A percentile compares a stretch with the other conserved stretches of the same genome.
phyloP scores from a whole-genome alignment of 768 basidiomycete genomes.

The Amanita rubescens region DNA sequence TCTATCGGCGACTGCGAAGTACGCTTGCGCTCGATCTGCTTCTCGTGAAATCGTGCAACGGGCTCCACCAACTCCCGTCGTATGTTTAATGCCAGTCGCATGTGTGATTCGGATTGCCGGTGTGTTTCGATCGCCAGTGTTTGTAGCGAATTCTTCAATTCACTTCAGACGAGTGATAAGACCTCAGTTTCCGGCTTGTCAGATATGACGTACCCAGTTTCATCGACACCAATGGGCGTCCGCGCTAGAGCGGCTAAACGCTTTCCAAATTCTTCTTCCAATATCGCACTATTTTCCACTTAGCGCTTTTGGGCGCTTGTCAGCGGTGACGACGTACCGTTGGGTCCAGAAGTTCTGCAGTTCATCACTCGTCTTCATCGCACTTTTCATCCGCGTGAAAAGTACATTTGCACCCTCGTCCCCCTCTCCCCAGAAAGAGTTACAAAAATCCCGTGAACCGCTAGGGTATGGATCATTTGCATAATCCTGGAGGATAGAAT shows the following conservation, averaged over 20 bases:
- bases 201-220: slow-evolving; percentile 68
- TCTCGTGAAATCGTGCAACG: slow-evolving; percentile 66
- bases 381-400: slow-evolving; percentile 81
- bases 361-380: slow-evolving; percentile 82
- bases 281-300: slow-evolving; percentile 44
- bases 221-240: slow-evolving; percentile 70
- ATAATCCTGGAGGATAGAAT: slow-evolving; percentile 43
- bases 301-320: not conserved
- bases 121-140: slow-evolving; percentile 79
- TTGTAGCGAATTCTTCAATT: slow-evolving; percentile 74
- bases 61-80: slow-evolving; percentile 36
- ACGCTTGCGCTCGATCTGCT: slow-evolving; percentile 85
- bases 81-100: slow-evolving; percentile 65
- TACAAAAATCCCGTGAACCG: slow-evolving; percentile 71
- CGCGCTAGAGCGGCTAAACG: slow-evolving; percentile 75
- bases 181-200: not conserved
- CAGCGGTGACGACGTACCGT: slow-evolving; percentile 41
- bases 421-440: slow-evolving; percentile 88
- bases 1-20: slow-evolving; percentile 84
- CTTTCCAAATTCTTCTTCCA: slow-evolving; percentile 94
- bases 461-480: slow-evolving; percentile 37
- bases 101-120: slow-evolving; percentile 64
- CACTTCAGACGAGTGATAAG: slow-evolving; percentile 36
- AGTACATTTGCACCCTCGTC: slow-evolving; percentile 88
- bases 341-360: slow-evolving; percentile 87